Percentiles rank a stretch among this genome's conserved stretches.
phyloP scores from a whole-genome alignment of 306 rosid species.

The Sechiopsis laciniata region DNA sequence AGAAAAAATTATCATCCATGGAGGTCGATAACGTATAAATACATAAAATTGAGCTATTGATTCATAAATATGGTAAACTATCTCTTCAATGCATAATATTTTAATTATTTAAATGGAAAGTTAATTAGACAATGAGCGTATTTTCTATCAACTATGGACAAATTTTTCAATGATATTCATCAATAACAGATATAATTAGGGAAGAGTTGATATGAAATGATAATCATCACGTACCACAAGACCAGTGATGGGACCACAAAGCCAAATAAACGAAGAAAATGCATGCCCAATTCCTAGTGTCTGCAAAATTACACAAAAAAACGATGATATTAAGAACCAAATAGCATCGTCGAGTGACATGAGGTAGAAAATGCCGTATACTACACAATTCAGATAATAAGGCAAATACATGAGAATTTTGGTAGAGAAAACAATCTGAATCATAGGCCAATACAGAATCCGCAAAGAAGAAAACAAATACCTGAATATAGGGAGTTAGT shows the following conservation, averaged over 20 bases:
- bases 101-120: neutral
- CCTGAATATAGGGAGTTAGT: constrained; percentile 91
- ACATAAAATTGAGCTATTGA: neutral
- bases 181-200: neutral
- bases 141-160: constrained; percentile 7
- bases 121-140: neutral
- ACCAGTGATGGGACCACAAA: constrained; percentile 98
- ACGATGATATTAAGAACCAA: neutral
- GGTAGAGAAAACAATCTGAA: no score
- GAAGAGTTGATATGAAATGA: constrained; percentile 9
- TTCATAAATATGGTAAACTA: neutral
- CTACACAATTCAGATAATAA: constrained; percentile 1
- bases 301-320: constrained; percentile 39
- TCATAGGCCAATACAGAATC: no score
- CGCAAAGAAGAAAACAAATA: constrained; percentile 16
- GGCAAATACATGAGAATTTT: neutral
- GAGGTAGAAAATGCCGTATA: neutral
- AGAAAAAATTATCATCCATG: no score
- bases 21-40: neutral
- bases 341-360: neutral
- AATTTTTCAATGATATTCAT: constrained; percentile 14
- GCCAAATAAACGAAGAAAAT: constrained; percentile 97
- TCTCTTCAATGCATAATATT: neutral
- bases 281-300: constrained; percentile 96
- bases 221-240: constrained; percentile 73